Percentiles rank a stretch among this genome's conserved stretches.
phyloP scores from a whole-genome alignment of 2,329 filamentous ascomycete species.

The Colletotrichum sp. region DNA sequence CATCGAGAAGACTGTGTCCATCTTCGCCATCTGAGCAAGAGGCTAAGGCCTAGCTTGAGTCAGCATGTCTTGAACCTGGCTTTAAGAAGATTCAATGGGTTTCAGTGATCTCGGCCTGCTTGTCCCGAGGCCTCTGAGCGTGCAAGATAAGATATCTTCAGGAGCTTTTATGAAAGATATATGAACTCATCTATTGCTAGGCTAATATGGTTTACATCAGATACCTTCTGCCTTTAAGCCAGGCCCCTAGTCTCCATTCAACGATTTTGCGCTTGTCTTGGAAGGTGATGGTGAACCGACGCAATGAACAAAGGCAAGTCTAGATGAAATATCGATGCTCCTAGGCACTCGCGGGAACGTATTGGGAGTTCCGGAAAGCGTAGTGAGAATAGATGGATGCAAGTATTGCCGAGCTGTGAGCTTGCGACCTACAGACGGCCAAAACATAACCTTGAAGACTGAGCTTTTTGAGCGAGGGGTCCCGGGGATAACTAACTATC shows the following conservation, averaged over 20 bases:
- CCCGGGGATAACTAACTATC: accelerated
- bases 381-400: background rate
- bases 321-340: accelerated
- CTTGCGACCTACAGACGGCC: background rate
- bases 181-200: accelerated
- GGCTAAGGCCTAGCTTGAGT: background rate
- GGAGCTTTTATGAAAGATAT: background rate
- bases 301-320: background rate
- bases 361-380: background rate
- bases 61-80: accelerated
- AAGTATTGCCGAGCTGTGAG: background rate
- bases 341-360: background rate
- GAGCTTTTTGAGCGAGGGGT: accelerated
- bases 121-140: background rate
- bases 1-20: background rate
- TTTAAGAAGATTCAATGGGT: background rate
- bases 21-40: background rate
- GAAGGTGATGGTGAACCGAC: background rate
- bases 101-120: background rate
- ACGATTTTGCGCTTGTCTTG: background rate
- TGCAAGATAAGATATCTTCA: background rate
- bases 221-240: background rate
- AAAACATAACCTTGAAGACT: background rate
- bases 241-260: background rate
- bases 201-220: background rate